These are phyloP conservation scores for Salvia rosmarinus DNA, from an alignment of 257 asterid genomes.

Conservation along the genomic window DNA sequence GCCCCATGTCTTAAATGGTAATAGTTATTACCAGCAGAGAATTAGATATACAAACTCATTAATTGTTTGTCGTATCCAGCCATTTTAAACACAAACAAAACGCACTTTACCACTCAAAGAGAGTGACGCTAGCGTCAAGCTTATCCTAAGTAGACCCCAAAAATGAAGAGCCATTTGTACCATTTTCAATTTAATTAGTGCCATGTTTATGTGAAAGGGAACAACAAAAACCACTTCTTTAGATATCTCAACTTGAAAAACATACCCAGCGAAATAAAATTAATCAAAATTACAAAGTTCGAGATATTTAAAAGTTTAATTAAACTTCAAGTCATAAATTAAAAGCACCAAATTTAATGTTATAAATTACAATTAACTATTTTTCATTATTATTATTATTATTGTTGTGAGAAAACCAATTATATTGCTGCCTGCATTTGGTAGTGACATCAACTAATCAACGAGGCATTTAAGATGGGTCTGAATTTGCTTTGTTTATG, in stretches of 20 bases:
- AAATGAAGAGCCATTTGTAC: slow-evolving; percentile 17
- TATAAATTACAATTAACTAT: too few species aligned
- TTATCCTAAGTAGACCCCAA: slow-evolving; percentile 15
- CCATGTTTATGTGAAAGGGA: background rate
- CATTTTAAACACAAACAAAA: slow-evolving; percentile 25
- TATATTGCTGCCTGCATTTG: slow-evolving; percentile 17
- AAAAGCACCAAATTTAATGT: too few species aligned
- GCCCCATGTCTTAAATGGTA: slow-evolving; percentile 21
- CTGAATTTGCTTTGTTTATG: too few species aligned
- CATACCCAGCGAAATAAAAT: too few species aligned
- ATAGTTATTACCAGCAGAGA: background rate
- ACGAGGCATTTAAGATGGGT: too few species aligned
- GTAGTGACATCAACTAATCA: slow-evolving; percentile 30
- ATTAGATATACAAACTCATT: background rate
- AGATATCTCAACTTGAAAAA: too few species aligned
- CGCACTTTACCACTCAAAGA: background rate
- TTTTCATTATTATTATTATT: too few species aligned
- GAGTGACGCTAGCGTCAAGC: background rate
- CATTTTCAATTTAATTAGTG: background rate
- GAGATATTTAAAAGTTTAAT: too few species aligned
- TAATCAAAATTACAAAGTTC: too few species aligned
- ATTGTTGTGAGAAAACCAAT: too few species aligned
- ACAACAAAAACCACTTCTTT: background rate
- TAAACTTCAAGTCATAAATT: too few species aligned
- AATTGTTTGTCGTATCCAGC: slow-evolving; percentile 9